These are phyloP conservation scores for Auxenochlorella pyrenoidosa DNA, from an alignment of 139 green algal genomes.

Conservation along the genomic window DNA sequence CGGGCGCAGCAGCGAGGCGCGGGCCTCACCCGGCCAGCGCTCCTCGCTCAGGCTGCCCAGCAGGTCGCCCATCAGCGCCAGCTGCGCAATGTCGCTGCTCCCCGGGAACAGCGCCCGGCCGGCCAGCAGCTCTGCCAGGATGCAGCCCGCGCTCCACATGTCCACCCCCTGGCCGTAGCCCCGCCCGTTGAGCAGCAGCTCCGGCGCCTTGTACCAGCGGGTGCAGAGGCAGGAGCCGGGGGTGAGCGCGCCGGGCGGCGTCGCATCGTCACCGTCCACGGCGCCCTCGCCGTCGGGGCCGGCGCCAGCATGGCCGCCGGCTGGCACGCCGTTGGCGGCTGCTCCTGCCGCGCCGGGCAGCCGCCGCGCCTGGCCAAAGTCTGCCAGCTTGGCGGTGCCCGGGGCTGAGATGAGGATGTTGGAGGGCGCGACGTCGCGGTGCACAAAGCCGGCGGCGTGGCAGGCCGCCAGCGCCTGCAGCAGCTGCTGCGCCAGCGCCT, in stretches of 20 bases:
- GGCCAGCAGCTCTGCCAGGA: conserved; percentile 89
- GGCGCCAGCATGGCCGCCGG: neutral
- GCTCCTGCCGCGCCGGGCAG: conserved; percentile 47
- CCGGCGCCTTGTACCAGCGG: conserved; percentile 92
- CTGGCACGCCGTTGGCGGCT: conserved; percentile 6
- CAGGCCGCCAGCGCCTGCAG: conserved; percentile 32
- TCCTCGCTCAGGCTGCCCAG: conserved; percentile 67
- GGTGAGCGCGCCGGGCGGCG: conserved; percentile 64
- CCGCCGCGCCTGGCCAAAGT: conserved; percentile 93
- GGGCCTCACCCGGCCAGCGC: conserved; percentile 50
- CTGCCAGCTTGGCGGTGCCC: conserved; percentile 89
- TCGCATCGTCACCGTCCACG: neutral
- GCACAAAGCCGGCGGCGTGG: conserved; percentile 50
- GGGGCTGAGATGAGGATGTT: conserved; percentile 87
- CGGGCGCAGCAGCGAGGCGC: no score
- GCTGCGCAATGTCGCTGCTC: conserved; percentile 91
- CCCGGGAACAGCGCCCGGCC: conserved; percentile 91
- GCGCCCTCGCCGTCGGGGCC: neutral
- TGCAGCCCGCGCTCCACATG: conserved; percentile 90
- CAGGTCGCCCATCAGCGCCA: conserved; percentile 82
- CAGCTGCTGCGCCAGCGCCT: conserved; percentile 30
- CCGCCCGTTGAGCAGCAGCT: conserved; percentile 89
- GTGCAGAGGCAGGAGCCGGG: conserved; percentile 90
- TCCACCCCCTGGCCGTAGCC: conserved; percentile 88
- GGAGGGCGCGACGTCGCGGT: conserved; percentile 93